phyloP scores from a whole-genome alignment of 768 basidiomycete genomes.

The Hericium alpestre region DNA sequence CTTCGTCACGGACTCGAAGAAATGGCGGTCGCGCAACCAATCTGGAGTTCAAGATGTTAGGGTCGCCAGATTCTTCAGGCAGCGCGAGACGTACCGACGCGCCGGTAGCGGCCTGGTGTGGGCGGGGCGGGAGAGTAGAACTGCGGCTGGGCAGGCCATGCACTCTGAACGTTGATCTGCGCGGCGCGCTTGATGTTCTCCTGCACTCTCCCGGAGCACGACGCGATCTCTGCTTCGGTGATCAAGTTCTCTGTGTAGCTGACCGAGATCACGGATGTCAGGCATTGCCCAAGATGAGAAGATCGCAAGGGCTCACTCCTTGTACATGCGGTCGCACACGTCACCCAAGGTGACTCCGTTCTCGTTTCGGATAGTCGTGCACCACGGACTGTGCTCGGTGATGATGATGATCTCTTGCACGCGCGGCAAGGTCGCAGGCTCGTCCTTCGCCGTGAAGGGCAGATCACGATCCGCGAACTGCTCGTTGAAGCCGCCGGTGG shows the following conservation, averaged over 20 bases:
- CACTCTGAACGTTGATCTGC: slow-evolving; percentile 25
- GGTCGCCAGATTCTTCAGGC: neutral
- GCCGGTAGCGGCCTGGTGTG: slow-evolving; percentile 40
- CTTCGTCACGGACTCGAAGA: slow-evolving; percentile 53
- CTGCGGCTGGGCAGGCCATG: slow-evolving; percentile 25
- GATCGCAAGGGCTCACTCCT: slow-evolving; percentile 43
- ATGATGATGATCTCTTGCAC: slow-evolving; percentile 26
- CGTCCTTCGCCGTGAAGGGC: slow-evolving; percentile 31
- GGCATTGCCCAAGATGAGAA: neutral
- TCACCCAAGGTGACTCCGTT: slow-evolving; percentile 68
- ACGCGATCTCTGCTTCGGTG: slow-evolving; percentile 53
- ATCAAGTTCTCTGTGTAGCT: slow-evolving; percentile 65
- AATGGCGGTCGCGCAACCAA: slow-evolving; percentile 66
- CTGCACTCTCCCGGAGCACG: slow-evolving; percentile 53
- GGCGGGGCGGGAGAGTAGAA: slow-evolving; percentile 37
- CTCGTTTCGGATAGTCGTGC: slow-evolving; percentile 62
- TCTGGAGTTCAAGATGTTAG: slow-evolving; percentile 28
- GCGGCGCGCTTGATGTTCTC: slow-evolving; percentile 63
- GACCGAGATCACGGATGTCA: neutral
- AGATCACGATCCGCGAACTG: slow-evolving; percentile 51
- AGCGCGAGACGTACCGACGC: slow-evolving; percentile 42
- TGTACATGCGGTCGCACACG: slow-evolving; percentile 60
- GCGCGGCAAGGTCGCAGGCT: slow-evolving; percentile 29
- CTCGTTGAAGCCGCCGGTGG: slow-evolving; percentile 51
- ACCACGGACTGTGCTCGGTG: slow-evolving; percentile 60